These are phyloP conservation scores for Phytopythium boreale DNA, from an alignment of 352 stramenopile species.

Conservation along the genomic window DNA sequence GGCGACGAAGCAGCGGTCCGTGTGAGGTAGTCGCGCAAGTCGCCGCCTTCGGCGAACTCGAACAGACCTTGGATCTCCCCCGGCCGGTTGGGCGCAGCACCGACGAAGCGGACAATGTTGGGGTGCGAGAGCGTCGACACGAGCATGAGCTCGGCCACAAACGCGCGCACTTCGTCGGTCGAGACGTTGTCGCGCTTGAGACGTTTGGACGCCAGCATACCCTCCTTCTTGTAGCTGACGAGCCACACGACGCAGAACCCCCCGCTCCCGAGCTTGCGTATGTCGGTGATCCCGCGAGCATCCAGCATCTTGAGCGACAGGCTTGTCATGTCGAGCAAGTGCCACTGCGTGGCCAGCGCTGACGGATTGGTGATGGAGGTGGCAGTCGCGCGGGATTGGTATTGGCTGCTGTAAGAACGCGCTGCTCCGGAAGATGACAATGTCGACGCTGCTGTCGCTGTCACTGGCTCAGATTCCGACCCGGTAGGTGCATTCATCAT, in stretches of 20 bases:
- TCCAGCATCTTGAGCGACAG: constrained; percentile 38
- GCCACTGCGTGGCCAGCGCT: constrained; percentile 19
- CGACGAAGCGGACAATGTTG: constrained; percentile 62
- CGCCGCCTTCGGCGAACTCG: constrained; percentile 62
- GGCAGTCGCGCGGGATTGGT: neutral
- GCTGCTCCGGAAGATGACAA: neutral
- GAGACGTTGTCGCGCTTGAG: constrained; percentile 38
- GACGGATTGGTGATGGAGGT: neutral
- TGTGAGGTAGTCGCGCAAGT: constrained; percentile 45
- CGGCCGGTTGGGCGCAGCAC: constrained; percentile 39
- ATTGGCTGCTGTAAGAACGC: neutral
- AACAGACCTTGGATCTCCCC: constrained; percentile 53
- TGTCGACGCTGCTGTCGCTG: neutral
- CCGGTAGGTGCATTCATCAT: neutral
- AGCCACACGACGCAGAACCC: constrained; percentile 50
- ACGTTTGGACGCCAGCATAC: constrained; percentile 48
- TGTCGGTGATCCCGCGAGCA: constrained; percentile 43
- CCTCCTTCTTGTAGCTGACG: constrained; percentile 33
- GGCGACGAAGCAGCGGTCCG: neutral
- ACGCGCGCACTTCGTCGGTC: constrained; percentile 32
- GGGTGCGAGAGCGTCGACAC: constrained; percentile 53
- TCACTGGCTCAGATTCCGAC: neutral
- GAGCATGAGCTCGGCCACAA: constrained; percentile 75
- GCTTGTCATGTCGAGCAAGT: constrained; percentile 59
- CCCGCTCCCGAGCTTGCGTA: constrained; percentile 40